Base-by-base conservation (phyloP, 768 basidiomycete species). In the Lactarius sanguifluus region DNA sequence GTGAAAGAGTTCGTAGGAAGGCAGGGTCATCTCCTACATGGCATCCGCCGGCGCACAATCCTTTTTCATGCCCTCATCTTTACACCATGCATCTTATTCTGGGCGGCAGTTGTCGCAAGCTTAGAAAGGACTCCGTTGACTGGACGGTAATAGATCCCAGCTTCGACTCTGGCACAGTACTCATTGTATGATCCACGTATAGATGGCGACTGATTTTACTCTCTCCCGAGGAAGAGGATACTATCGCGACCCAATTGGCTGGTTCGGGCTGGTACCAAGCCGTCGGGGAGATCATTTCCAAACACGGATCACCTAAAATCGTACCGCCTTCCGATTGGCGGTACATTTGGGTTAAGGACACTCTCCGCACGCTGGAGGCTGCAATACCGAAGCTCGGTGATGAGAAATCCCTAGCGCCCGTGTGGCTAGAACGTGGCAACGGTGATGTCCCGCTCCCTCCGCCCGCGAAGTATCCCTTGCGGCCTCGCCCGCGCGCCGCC, bases 201-300 rank as follows among this genome's bases (percentile, higher is more conserved):
- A 93, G 94, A 72, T 92, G 90, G 89, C 84, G 95, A 61, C 76
- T 94, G 71, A 96, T 97, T 67, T 80, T 96, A 10, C 82, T 97
- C 18, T 94, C 93, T 4, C 94, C 95, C 2, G 91, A 94, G 70
- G 95, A 97, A 77, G 95, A 98, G 74, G 92, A 95, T 61, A 86
- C 87, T 36, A 92, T 98, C 50, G 87, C 93, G n/a, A 76, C 80
- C 4, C 89, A 92, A 72, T 84, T 98, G 12, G 86, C 86, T 23
- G 95, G 93, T 18, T 78, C 85, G 25, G 93, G 92, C 56, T 98
- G 95, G 95, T 93, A 90, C 76, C 80, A 82, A 67, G 89, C 92
- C 43, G 90, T 98, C 23, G 82, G 84, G 43, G 86, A 91, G 45
- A 91, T 96, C 55, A 82, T 98, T 15, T 81, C 88, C 8, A 74